phyloP scores from a whole-genome alignment of 1,284 basidiomycete species.

The Pseudozyma hubeiensis region DNA sequence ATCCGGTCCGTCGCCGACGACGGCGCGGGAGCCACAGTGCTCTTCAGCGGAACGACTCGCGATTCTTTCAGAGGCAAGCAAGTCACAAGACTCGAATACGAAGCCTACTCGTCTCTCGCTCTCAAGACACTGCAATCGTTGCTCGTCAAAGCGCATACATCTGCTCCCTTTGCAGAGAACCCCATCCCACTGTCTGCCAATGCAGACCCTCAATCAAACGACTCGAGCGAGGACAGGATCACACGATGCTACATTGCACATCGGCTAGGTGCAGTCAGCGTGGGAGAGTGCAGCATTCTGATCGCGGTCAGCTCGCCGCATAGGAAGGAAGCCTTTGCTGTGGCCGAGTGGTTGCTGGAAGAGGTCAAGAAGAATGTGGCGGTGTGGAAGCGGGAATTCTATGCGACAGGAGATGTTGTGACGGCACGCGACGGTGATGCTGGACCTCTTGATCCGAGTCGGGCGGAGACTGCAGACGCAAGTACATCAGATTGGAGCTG shows the following conservation, averaged over 20 bases:
- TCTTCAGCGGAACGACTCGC: constrained; percentile 80
- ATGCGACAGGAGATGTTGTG: constrained; percentile 20
- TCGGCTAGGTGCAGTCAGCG: constrained; percentile 81
- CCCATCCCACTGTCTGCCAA: constrained; percentile 20
- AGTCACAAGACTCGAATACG: constrained; percentile 81
- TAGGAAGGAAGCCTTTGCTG: constrained; percentile 81
- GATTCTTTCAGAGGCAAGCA: constrained; percentile 77
- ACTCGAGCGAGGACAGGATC: constrained; percentile 15
- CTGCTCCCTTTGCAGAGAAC: constrained; percentile 18
- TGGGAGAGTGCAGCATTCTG: constrained; percentile 83
- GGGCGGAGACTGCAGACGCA: not conserved
- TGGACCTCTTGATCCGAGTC: not conserved
- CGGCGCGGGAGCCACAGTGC: constrained; percentile 69
- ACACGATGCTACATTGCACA: constrained; percentile 76
- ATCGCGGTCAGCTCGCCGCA: constrained; percentile 88
- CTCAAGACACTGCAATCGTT: constrained; percentile 74
- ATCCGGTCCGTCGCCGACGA: constrained; percentile 37
- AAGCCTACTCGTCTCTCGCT: constrained; percentile 82
- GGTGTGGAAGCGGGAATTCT: constrained; percentile 88
- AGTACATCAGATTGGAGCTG: constrained; percentile 20
- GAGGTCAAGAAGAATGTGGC: constrained; percentile 83
- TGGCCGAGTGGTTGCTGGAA: constrained; percentile 84
- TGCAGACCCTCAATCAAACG: not conserved
- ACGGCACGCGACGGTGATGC: constrained; percentile 28
- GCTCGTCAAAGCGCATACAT: constrained; percentile 28